Conservation (phyloP, 148 eudicot genomes). For the Vaccinium darrowii region DNA sequence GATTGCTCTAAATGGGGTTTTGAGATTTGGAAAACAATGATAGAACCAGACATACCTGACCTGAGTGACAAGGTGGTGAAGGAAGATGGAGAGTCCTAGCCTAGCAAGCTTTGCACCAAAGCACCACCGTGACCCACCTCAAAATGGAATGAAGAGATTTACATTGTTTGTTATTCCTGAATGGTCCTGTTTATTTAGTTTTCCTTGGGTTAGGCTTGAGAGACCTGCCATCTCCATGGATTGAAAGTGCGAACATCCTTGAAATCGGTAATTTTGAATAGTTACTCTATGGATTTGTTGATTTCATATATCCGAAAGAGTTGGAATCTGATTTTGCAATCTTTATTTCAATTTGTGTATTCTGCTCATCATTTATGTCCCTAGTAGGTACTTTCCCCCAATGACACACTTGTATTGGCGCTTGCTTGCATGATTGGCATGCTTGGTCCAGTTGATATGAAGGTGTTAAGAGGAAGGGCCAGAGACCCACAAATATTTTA, state of each 20-base stretch:
- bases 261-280: neutral
- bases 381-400: conserved; percentile 86
- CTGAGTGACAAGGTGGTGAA: conserved; percentile 82
- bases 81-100: conserved; percentile 78
- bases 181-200: conserved; percentile 34
- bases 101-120: conserved; percentile 90
- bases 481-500: conserved; percentile 86
- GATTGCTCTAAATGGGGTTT: neutral
- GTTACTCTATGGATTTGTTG: neutral
- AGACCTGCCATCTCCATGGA: neutral
- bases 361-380: conserved; percentile 13
- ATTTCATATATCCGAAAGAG: conserved; percentile 1
- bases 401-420: conserved; percentile 64
- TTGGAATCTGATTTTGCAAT: neutral
- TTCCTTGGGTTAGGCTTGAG: neutral
- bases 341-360: neutral
- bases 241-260: too few relatives aligned
- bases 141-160: conserved; percentile 71
- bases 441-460: conserved; percentile 83
- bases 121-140: conserved; percentile 93
- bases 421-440: conserved; percentile 77
- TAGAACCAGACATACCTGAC: conserved; percentile 47
- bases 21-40: too few relatives aligned
- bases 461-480: conserved; percentile 70
- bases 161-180: conserved; percentile 39